Conservation (phyloP, 371 early-diverging fungal species). For the Scutellospora calospora region DNA sequence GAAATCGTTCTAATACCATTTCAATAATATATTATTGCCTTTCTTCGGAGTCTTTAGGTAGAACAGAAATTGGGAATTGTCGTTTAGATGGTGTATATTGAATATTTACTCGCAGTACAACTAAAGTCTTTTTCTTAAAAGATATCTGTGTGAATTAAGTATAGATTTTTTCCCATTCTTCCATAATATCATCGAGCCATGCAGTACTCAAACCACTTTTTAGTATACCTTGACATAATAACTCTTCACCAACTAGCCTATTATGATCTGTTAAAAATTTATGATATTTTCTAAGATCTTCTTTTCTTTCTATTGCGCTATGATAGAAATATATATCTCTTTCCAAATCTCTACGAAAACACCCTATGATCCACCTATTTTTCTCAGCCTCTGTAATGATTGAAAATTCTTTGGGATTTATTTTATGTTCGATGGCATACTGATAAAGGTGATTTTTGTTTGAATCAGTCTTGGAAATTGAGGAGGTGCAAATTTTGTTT, state of each 20-base stretch:
- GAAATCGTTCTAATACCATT: no score
- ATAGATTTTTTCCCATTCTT: slow-evolving; percentile 27
- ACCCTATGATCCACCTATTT: background rate
- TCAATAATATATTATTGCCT: no score
- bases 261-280: no score
- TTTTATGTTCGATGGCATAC: no score
- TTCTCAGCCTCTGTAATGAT: background rate
- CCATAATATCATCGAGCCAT: slow-evolving; percentile 18
- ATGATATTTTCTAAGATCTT: slow-evolving; percentile 21
- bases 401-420: background rate
- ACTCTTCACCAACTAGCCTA: background rate
- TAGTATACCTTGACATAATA: slow-evolving; percentile 25
- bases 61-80: slow-evolving; percentile 36
- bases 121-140: background rate
- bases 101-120: slow-evolving; percentile 24
- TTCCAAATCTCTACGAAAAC: background rate
- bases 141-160: slow-evolving; percentile 13
- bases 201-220: slow-evolving; percentile 30
- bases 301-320: background rate
- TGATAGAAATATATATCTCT: background rate
- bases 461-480: background rate
- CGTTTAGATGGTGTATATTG: slow-evolving; percentile 28
- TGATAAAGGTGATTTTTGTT: no score
- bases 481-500: no score
- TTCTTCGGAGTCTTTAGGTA: background rate